phyloP scores from a whole-genome alignment of 768 basidiomycete species.

The Favolaschia claudopus region DNA sequence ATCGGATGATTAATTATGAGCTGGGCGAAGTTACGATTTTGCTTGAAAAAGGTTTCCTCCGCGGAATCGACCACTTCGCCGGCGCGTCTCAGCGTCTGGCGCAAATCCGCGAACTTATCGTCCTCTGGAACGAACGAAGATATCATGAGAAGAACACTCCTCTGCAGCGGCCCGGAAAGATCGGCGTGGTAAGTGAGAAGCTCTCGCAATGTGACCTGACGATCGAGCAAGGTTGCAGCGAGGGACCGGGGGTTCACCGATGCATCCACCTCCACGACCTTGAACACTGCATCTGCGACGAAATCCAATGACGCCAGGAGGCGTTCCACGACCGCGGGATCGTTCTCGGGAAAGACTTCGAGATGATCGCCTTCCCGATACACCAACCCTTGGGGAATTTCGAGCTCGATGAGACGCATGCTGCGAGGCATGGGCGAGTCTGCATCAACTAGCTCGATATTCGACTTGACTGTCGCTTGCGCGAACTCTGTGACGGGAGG shows the following conservation, averaged over 20 bases:
- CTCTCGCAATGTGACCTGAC: slow-evolving; percentile 13
- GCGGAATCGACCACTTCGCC: background rate
- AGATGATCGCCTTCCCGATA: slow-evolving; percentile 26
- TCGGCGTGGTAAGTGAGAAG: slow-evolving; percentile 18
- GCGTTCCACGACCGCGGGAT: slow-evolving; percentile 15
- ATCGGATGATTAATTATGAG: slow-evolving; percentile 12
- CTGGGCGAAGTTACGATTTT: slow-evolving; percentile 15
- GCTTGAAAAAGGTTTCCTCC: background rate
- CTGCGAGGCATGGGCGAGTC: slow-evolving; percentile 16
- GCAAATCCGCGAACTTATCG: slow-evolving; percentile 3
- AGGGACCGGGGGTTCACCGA: slow-evolving; percentile 14
- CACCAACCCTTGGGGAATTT: slow-evolving; percentile 9
- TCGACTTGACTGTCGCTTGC: slow-evolving; percentile 1
- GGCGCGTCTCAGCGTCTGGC: background rate
- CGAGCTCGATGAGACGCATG: slow-evolving; percentile 20
- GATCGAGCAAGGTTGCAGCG: slow-evolving; percentile 6
- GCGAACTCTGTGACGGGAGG: slow-evolving; percentile 16
- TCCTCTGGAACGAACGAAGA: slow-evolving; percentile 12
- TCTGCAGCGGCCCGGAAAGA: slow-evolving; percentile 17
- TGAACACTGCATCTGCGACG: slow-evolving; percentile 20
- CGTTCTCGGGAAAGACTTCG: slow-evolving; percentile 23
- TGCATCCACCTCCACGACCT: slow-evolving; percentile 6
- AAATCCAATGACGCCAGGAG: slow-evolving; percentile 16
- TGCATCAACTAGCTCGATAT: slow-evolving; percentile 18
- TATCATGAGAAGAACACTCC: background rate